Conservation (phyloP, 495 filamentous ascomycete species). For the Cercophora newfieldiana region DNA sequence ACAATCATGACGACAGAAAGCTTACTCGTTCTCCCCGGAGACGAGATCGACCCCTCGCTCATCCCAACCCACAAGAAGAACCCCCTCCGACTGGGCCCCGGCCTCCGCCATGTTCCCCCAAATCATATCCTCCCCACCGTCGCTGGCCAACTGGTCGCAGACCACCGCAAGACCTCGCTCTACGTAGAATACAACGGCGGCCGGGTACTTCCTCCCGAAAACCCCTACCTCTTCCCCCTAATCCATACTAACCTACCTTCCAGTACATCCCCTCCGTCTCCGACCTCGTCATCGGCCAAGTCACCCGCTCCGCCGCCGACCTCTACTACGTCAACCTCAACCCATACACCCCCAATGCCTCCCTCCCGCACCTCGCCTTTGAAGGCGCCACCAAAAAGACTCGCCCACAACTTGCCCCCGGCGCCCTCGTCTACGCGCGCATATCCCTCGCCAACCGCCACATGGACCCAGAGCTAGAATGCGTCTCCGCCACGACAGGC, state of each 20-base stretch:
- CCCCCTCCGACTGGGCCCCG: conserved; percentile 81
- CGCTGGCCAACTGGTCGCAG: conserved; percentile 75
- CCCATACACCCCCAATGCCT: conserved; percentile 69
- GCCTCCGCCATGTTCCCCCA: conserved; percentile 73
- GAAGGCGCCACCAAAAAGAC: conserved; percentile 91
- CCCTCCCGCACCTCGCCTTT: conserved; percentile 85
- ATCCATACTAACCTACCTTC: not conserved
- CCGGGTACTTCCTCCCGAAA: conserved; percentile 45
- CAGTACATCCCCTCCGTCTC: conserved; percentile 75
- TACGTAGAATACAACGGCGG: conserved; percentile 72
- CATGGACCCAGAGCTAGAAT: conserved; percentile 87
- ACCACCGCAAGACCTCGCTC: conserved; percentile 74
- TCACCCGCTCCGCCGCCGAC: conserved; percentile 73
- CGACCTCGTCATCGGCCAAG: conserved; percentile 82
- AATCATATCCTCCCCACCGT: conserved; percentile 69
- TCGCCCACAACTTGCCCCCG: conserved; percentile 69
- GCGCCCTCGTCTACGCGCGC: conserved; percentile 84
- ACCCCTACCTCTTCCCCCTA: not conserved
- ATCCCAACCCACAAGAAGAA: conserved; percentile 63
- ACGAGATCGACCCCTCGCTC: conserved; percentile 64
- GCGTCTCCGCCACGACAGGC: conserved; percentile 80
- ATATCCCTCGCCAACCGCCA: conserved; percentile 71
- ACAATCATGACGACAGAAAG: conserved; percentile 50
- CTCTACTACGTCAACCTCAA: conserved; percentile 63
- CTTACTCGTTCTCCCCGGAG: conserved; percentile 74